Evolutionary conservation across 805 yeast genomes (phyloP).

Genomic region (Starmerella floris): DNA sequence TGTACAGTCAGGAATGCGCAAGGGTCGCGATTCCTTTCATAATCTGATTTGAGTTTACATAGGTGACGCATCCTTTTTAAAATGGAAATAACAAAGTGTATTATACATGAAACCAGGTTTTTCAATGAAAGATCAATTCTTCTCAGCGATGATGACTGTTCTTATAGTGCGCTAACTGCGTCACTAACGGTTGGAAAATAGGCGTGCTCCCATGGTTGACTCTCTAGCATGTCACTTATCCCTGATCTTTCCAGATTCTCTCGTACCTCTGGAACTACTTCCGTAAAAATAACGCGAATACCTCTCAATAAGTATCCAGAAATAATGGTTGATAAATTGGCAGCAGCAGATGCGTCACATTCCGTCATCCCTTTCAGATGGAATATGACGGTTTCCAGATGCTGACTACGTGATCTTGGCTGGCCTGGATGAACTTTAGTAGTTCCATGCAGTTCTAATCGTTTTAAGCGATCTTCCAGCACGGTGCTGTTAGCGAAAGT

Average conservation of each 20-base stretch:
- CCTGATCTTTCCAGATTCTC: constrained; percentile 44
- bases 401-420: constrained; percentile 33
- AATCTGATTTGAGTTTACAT: constrained; percentile 7
- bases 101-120: neutral
- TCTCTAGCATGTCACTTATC: constrained; percentile 31
- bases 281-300: constrained; percentile 45
- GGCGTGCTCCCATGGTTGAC: constrained; percentile 25
- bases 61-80: too few species aligned
- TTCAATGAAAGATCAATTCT: neutral
- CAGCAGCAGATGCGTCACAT: constrained; percentile 70
- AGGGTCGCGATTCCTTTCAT: constrained; percentile 20
- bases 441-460: constrained; percentile 70
- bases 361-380: constrained; percentile 73
- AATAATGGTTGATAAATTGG: constrained; percentile 51
- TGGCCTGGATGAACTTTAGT: constrained; percentile 63
- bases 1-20: constrained; percentile 51
- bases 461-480: constrained; percentile 46
- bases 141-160: neutral
- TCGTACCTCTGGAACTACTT: constrained; percentile 43
- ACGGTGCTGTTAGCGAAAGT: constrained; percentile 79
- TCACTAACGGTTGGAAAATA: constrained; percentile 42
- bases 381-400: constrained; percentile 48
- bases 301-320: constrained; percentile 39
- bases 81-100: neutral
- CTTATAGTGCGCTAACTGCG: constrained; percentile 32